Conservation (phyloP, 2,329 filamentous ascomycete species). For the Cercospora beticola region DNA sequence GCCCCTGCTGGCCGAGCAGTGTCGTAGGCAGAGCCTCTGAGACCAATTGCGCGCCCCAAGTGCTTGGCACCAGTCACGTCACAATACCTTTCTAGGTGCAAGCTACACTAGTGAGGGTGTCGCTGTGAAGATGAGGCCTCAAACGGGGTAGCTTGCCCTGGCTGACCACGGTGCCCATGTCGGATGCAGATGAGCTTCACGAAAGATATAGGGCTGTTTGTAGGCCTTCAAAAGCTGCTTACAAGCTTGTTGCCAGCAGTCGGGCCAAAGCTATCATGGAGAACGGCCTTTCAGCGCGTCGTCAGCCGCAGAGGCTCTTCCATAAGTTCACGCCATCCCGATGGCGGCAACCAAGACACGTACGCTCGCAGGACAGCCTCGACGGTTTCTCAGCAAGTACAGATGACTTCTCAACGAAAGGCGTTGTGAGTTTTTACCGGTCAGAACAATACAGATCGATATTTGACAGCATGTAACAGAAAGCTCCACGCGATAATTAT, state of each 20-base stretch:
- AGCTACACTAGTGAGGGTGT: background rate
- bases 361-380: constrained; percentile 9
- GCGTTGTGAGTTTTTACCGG: background rate
- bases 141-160: background rate
- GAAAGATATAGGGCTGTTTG: background rate
- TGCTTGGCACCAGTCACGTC: background rate
- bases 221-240: background rate
- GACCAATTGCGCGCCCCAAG: background rate
- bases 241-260: background rate
- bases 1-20: background rate
- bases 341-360: constrained; percentile 9
- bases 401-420: background rate
- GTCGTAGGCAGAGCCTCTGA: background rate
- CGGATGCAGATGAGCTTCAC: background rate
- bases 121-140: background rate
- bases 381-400: background rate
- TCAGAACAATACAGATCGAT: background rate
- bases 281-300: background rate
- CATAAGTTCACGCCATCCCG: constrained; percentile 12
- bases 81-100: background rate
- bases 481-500: background rate
- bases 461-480: background rate
- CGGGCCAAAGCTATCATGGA: background rate
- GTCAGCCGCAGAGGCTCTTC: constrained; percentile 10
- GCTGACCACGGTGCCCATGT: background rate